phyloP scores from a whole-genome alignment of 306 rosid species.

The Castanea mollissima region DNA sequence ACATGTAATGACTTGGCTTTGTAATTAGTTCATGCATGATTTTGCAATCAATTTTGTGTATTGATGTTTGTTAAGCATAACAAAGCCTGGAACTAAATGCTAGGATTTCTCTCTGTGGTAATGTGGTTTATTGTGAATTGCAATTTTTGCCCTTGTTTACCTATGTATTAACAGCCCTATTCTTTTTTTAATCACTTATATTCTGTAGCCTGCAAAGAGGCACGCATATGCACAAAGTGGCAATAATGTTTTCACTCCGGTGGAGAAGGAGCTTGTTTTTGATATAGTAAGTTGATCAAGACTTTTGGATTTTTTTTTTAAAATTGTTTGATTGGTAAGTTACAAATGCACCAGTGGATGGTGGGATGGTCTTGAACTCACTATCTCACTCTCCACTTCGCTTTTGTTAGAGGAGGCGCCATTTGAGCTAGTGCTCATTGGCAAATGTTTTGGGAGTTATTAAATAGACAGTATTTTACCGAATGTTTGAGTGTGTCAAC shows the following conservation, averaged over 20 bases:
- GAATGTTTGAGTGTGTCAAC: neutral
- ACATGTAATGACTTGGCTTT: neutral
- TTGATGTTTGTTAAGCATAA: neutral
- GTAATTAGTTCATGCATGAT: neutral
- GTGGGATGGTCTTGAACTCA: no score
- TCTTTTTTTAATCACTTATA: neutral
- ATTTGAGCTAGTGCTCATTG: no score
- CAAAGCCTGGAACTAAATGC: neutral
- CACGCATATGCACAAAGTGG: constrained; percentile 79
- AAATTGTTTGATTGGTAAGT: no score
- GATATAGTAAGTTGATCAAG: constrained; percentile 66
- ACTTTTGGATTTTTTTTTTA: no score
- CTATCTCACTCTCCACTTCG: no score
- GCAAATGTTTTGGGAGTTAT: constrained; percentile 1
- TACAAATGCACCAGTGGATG: no score
- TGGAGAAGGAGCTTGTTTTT: constrained; percentile 87
- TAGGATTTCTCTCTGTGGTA: neutral
- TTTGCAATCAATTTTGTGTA: neutral
- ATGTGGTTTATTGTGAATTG: constrained; percentile 5
- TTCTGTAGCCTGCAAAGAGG: constrained; percentile 80
- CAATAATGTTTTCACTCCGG: constrained; percentile 69
- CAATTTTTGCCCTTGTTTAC: neutral
- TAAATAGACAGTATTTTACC: neutral
- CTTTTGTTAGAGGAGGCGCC: no score
- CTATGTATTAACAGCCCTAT: neutral